Evolutionary conservation across 495 filamentous ascomycete genomes (phyloP).

Genomic region (Tuber calosporum): DNA sequence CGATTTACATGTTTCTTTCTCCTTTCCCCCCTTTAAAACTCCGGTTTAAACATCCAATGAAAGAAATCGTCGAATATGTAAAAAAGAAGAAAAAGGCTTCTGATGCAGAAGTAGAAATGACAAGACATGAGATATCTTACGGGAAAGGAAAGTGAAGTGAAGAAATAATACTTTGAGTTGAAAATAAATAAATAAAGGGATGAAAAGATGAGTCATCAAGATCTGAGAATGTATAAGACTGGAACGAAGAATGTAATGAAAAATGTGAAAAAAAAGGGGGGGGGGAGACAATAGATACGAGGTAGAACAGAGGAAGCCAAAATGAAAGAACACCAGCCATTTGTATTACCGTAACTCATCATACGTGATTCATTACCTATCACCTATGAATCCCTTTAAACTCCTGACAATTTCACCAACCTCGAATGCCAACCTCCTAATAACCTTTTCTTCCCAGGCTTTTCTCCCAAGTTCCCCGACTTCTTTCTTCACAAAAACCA

Average conservation of each 20-base stretch:
- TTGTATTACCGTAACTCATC: conserved; percentile 7
- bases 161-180: background rate
- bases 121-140: background rate
- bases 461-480: conserved; percentile 39
- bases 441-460: conserved; percentile 57
- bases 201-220: background rate
- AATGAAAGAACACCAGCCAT: conserved; percentile 1
- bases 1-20: conserved; percentile 4
- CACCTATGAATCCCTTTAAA: conserved; percentile 37
- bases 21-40: background rate
- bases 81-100: conserved; percentile 2
- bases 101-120: background rate
- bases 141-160: conserved; percentile 20
- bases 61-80: conserved; percentile 13
- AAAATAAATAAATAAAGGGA: background rate
- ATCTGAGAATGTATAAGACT: conserved; percentile 6
- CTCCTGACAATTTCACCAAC: conserved; percentile 68
- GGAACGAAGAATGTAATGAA: background rate
- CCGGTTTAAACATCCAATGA: conserved; percentile 7
- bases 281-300: conserved; percentile 4
- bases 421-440: conserved; percentile 72
- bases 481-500: conserved; percentile 39
- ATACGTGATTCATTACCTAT: background rate
- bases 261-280: background rate
- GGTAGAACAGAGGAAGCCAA: background rate